These are phyloP conservation scores for Tubosaeta sp. DNA, from an alignment of 768 basidiomycete genomes.

Conservation along the genomic window DNA sequence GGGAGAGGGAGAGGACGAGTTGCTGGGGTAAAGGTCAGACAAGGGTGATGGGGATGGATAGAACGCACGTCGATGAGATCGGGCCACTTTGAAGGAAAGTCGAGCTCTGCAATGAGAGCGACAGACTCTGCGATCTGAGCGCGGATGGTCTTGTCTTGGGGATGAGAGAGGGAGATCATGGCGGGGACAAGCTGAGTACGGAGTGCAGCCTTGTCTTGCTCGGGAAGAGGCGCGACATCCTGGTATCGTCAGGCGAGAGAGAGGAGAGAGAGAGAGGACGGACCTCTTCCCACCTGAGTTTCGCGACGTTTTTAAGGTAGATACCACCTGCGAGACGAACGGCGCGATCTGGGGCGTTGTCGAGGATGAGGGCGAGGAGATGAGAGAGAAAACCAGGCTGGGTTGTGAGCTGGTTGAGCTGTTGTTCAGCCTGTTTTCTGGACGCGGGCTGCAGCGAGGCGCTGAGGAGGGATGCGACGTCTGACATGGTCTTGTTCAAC, in stretches of 20 bases:
- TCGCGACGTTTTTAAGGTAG: slow-evolving; percentile 90
- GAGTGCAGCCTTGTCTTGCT: slow-evolving; percentile 68
- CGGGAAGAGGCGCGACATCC: slow-evolving; percentile 70
- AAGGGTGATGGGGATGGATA: slow-evolving; percentile 1
- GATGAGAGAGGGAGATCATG: slow-evolving; percentile 81
- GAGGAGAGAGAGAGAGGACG: slow-evolving; percentile 14
- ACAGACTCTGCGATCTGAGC: slow-evolving; percentile 92
- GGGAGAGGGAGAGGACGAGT: slow-evolving; percentile 80
- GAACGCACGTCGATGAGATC: slow-evolving; percentile 83
- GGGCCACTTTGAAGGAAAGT: slow-evolving; percentile 88
- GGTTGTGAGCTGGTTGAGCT: slow-evolving; percentile 57
- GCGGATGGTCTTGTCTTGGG: slow-evolving; percentile 67
- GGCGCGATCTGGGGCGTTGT: slow-evolving; percentile 57
- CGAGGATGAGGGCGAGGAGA: slow-evolving; percentile 75
- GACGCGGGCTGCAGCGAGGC: slow-evolving; percentile 66
- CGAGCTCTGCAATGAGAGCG: slow-evolving; percentile 83
- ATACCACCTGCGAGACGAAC: slow-evolving; percentile 82
- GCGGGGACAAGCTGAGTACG: slow-evolving; percentile 80
- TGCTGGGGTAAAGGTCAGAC: slow-evolving; percentile 50
- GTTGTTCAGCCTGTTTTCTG: slow-evolving; percentile 79
- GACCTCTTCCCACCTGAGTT: slow-evolving; percentile 86
- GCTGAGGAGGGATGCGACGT: slow-evolving; percentile 65
- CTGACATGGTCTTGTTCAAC: slow-evolving; percentile 45
- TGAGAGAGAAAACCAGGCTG: slow-evolving; percentile 78
- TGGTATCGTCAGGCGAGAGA: slow-evolving; percentile 24